Base-by-base conservation (phyloP, 352 stramenopile species). In the Pythium guiyangense region DNA sequence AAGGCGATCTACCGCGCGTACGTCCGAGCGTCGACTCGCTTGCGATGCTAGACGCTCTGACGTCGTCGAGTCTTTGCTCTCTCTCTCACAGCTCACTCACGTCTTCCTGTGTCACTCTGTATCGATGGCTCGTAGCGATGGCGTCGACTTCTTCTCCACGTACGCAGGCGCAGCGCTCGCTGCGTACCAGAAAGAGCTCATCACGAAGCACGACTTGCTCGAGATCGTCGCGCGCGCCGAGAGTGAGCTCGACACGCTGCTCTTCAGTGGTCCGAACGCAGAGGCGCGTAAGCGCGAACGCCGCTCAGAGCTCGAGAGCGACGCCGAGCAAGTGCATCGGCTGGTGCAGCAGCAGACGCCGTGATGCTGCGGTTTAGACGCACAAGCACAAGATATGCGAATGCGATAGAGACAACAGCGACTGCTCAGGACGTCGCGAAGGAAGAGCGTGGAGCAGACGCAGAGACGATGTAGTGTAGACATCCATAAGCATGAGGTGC, bases 101-200 rank as follows among this genome's bases (percentile, higher is more conserved):
- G n/a, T n/a, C n/a, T n/a, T n/a, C n/a, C n/a, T n/a, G n/a, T n/a
- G n/a, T n/a, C n/a, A n/a, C n/a, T n/a, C n/a, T n/a, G n/a, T n/a
- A n/a, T n/a, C n/a, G n/a, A n/a, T 52, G 15, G 9, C 42, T 14
- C 52, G 8, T 49, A 91, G 84, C 1, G 69, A 86, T 66, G 84
- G 84, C 10, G 72, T 94, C 2, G 63, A 79, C 10, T 90, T 94
- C 56, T 94, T 90, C 60, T 70, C 64, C 12, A 88, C 78, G 29
- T 94, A 92, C 51, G 73, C 79, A 1, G 78, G 68, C 6, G 84
- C 84, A 14, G 82, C 74, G 5, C 58, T 88, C 18, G 60, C 64
- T 11, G 78, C 76, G 4, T 67, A 79, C 52, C 69, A 85, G 42
- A 90, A 88, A 50, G 69, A 67, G 2, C 67, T 94, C 44, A 71